Evolutionary conservation across 2,329 filamentous ascomycete genomes (phyloP).

Genomic region (Ramularia collo-cygni): DNA sequence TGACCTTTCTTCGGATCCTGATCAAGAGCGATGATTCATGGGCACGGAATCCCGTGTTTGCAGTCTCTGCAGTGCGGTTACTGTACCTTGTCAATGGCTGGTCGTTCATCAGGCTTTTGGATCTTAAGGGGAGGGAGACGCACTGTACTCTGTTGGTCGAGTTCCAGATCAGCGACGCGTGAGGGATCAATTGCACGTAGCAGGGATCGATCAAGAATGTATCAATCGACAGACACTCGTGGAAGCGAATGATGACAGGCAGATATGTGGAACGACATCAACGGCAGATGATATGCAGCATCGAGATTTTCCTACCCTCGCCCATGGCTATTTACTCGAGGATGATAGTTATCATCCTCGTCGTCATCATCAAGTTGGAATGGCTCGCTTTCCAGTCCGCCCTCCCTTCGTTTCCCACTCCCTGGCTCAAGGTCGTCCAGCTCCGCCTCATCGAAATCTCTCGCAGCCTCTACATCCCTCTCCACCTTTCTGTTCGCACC

Average conservation of each 20-base stretch:
- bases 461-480: constrained; percentile 51
- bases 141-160: constrained; percentile 55
- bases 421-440: constrained; percentile 44
- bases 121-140: constrained; percentile 58
- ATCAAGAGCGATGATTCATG: constrained; percentile 63
- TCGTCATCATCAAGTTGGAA: constrained; percentile 22
- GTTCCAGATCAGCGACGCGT: constrained; percentile 49
- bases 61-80: constrained; percentile 54
- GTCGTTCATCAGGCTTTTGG: constrained; percentile 59
- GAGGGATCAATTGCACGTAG: not conserved
- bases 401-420: constrained; percentile 4
- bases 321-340: constrained; percentile 11
- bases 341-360: constrained; percentile 7
- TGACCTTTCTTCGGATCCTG: constrained; percentile 57
- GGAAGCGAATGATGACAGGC: too few species aligned
- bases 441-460: constrained; percentile 55
- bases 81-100: constrained; percentile 52
- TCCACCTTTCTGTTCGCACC: constrained; percentile 34
- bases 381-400: constrained; percentile 6
- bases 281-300: too few species aligned
- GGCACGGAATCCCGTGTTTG: constrained; percentile 55
- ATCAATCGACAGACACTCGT: too few species aligned
- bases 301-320: not conserved
- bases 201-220: too few species aligned
- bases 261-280: too few species aligned